Conservation (phyloP, 768 basidiomycete species). For the Pleurotus tuoliensis region DNA sequence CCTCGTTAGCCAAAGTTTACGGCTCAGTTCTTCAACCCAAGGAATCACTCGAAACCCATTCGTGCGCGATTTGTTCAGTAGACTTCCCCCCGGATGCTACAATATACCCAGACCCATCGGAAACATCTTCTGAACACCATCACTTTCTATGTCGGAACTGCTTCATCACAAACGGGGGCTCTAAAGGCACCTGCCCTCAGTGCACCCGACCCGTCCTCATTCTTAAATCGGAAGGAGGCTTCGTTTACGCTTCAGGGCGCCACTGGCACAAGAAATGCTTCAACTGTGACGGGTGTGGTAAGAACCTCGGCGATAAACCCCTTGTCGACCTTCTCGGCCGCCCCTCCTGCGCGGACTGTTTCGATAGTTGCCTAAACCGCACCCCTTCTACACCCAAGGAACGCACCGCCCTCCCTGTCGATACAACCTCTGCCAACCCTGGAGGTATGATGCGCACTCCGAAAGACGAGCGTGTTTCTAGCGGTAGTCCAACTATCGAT, state of each 20-base stretch:
- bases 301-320: constrained; percentile 67
- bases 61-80: constrained; percentile 60
- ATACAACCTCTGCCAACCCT: constrained; percentile 28
- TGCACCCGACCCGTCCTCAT: constrained; percentile 72
- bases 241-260: constrained; percentile 63
- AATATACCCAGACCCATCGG: constrained; percentile 73
- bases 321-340: constrained; percentile 82
- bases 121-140: constrained; percentile 26
- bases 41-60: constrained; percentile 65
- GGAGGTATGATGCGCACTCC: constrained; percentile 40
- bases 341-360: constrained; percentile 78
- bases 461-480: constrained; percentile 34
- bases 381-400: constrained; percentile 45
- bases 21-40: constrained; percentile 81
- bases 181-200: constrained; percentile 66
- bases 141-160: constrained; percentile 75
- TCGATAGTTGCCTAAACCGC: constrained; percentile 68
- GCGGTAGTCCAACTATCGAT: constrained; percentile 58
- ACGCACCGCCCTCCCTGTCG: neutral
- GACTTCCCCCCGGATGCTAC: constrained; percentile 80
- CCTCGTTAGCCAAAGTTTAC: constrained; percentile 76
- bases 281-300: constrained; percentile 67
- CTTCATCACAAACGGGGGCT: constrained; percentile 69
- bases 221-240: constrained; percentile 74
- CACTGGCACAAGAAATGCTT: constrained; percentile 87